These are phyloP conservation scores for Phanerodontia chrysosporium DNA, from an alignment of 768 basidiomycete species.

Conservation along the genomic window DNA sequence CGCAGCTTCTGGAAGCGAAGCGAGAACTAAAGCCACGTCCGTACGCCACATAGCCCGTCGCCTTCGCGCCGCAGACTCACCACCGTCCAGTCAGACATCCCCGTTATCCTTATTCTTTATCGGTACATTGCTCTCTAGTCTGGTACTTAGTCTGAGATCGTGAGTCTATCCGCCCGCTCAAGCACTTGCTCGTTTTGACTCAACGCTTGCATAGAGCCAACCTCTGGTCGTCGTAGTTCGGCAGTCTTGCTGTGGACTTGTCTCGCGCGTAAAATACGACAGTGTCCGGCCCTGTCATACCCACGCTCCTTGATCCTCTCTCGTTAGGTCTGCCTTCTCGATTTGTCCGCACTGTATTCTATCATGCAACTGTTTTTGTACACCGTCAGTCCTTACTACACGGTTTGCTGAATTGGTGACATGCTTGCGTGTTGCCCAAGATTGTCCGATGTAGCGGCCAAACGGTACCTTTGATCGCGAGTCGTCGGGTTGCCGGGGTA, in stretches of 20 bases:
- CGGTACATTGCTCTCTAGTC: neutral
- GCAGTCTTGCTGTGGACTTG: neutral
- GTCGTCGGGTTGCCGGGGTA: too few relatives aligned
- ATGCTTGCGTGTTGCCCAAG: neutral
- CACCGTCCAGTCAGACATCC: neutral
- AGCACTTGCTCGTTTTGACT: neutral
- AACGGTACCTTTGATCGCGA: too few relatives aligned
- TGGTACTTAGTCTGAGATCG: neutral
- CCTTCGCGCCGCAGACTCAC: neutral
- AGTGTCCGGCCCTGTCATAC: neutral
- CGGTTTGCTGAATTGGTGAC: neutral
- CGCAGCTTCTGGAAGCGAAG: too few relatives aligned
- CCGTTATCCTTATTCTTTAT: neutral
- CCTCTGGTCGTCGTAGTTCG: neutral
- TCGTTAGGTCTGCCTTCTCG: neutral
- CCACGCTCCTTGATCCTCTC: neutral
- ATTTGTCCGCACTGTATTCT: constrained; percentile 6
- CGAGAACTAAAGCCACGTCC: too few relatives aligned
- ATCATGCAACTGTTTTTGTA: neutral
- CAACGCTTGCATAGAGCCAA: neutral
- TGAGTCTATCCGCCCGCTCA: neutral
- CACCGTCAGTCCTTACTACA: neutral
- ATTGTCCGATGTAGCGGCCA: too few relatives aligned
- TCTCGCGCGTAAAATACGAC: neutral
- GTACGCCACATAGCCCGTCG: too few relatives aligned